These are phyloP conservation scores for Kwoniella mangroviensis DNA, from an alignment of 768 basidiomycete genomes.

Conservation along the genomic window DNA sequence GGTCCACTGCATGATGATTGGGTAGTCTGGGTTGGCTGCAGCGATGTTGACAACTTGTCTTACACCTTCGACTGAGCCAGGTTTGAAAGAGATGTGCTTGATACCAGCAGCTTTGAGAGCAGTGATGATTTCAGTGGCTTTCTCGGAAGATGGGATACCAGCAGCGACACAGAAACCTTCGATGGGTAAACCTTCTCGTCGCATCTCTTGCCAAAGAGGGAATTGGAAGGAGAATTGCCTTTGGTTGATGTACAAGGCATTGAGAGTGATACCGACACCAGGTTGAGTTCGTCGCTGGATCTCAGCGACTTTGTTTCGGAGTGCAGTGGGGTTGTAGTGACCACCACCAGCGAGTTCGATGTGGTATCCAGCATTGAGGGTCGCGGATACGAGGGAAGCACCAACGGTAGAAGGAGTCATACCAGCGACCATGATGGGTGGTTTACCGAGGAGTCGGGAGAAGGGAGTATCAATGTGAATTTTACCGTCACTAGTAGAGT, in stretches of 20 bases:
- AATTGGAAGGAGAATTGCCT: conserved; percentile 96
- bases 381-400: conserved; percentile 89
- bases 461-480: conserved; percentile 94
- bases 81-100: conserved; percentile 96
- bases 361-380: conserved; percentile 92
- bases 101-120: conserved; percentile 82
- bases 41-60: conserved; percentile 97
- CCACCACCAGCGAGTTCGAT: conserved; percentile 97
- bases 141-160: conserved; percentile 94
- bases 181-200: conserved; percentile 88
- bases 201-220: conserved; percentile 97
- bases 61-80: conserved; percentile 96
- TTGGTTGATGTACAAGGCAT: conserved; percentile 96
- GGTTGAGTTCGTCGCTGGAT: conserved; percentile 82
- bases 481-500: conserved; percentile 73
- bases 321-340: conserved; percentile 88
- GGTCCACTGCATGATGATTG: conserved; percentile 98
- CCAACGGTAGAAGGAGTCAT: conserved; percentile 99
- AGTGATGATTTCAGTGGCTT: conserved; percentile 92
- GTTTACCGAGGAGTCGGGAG: conserved; percentile 92
- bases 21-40: conserved; percentile 89
- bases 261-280: conserved; percentile 90
- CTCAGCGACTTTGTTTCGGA: conserved; percentile 88
- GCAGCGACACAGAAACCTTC: conserved; percentile 99
- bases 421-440: conserved; percentile 98